phyloP scores from a whole-genome alignment of 1,284 basidiomycete genomes.

The Anthracocystis panici-leucophaei region DNA sequence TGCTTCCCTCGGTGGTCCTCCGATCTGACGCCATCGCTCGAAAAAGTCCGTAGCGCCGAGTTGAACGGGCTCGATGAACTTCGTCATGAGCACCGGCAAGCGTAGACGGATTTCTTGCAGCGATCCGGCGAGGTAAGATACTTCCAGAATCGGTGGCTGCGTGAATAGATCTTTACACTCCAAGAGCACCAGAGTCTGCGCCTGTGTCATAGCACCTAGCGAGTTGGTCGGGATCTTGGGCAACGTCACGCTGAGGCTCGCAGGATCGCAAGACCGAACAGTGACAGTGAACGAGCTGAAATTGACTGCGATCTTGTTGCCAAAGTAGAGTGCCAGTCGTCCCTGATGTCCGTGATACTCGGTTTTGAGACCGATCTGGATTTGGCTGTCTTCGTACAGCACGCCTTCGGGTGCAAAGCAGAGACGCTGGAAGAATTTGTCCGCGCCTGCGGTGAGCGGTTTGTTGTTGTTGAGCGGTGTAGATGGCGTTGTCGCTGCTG shows the following conservation, averaged over 20 bases:
- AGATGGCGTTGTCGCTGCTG: constrained; percentile 36
- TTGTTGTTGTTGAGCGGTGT: constrained; percentile 23
- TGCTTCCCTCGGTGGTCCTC: constrained; percentile 87
- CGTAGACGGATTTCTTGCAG: constrained; percentile 86
- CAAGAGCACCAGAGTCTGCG: constrained; percentile 90
- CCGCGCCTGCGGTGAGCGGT: constrained; percentile 64
- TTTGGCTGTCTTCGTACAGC: constrained; percentile 92
- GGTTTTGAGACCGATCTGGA: constrained; percentile 96
- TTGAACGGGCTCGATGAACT: constrained; percentile 93
- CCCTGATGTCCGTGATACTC: constrained; percentile 93
- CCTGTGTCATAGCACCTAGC: constrained; percentile 85
- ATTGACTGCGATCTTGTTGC: constrained; percentile 90
- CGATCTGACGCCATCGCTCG: constrained; percentile 97
- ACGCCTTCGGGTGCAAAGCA: constrained; percentile 86
- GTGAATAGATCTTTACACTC: constrained; percentile 92
- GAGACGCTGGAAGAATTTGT: constrained; percentile 86
- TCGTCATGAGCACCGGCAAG: constrained; percentile 86
- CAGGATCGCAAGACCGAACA: constrained; percentile 76
- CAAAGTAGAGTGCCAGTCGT: constrained; percentile 91
- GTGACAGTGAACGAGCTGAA: constrained; percentile 89
- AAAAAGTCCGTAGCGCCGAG: constrained; percentile 89
- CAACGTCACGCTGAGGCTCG: constrained; percentile 82
- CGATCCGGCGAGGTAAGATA: constrained; percentile 92
- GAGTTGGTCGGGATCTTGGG: constrained; percentile 85
- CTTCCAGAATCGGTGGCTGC: constrained; percentile 81